phyloP scores from a whole-genome alignment of 2,329 filamentous ascomycete species.

The Bisporella sp. region DNA sequence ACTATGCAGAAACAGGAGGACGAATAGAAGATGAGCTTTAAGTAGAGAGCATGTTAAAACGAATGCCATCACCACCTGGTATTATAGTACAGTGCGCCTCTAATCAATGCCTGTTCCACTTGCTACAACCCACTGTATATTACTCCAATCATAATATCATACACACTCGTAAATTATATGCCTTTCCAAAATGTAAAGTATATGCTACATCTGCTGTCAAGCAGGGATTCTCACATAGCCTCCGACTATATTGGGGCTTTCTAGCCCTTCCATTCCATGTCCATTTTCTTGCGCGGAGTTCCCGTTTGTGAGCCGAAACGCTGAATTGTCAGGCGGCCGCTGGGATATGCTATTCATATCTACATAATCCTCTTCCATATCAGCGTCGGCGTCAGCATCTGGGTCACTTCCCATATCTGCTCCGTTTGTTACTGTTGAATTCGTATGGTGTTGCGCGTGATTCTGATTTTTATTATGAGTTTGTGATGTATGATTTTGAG shows the following conservation, averaged over 20 bases:
- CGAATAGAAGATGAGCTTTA: too few relatives aligned
- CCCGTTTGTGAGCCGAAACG: conserved; percentile 19
- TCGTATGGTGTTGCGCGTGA: background rate
- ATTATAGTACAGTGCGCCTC: too few relatives aligned
- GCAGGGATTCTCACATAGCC: conserved; percentile 16
- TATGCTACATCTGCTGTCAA: too few relatives aligned
- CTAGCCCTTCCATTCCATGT: conserved; percentile 16
- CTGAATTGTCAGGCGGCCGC: conserved; percentile 3
- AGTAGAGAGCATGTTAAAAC: too few relatives aligned
- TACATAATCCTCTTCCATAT: conserved; percentile 48
- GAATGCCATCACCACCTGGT: too few relatives aligned
- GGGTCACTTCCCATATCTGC: conserved; percentile 17
- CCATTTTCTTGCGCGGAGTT: background rate
- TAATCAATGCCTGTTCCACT: too few relatives aligned
- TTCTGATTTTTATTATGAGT: background rate
- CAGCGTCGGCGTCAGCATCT: conserved; percentile 24
- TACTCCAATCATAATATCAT: too few relatives aligned
- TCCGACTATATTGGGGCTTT: conserved; percentile 13
- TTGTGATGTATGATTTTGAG: conserved; percentile 2
- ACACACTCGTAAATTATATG: too few relatives aligned
- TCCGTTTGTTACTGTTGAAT: conserved; percentile 3
- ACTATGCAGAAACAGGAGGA: too few relatives aligned
- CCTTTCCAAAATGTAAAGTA: too few relatives aligned
- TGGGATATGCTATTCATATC: conserved; percentile 32
- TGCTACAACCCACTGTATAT: too few relatives aligned